Conservation (phyloP, 305 asterid species). For the Euphrasia arctica region DNA sequence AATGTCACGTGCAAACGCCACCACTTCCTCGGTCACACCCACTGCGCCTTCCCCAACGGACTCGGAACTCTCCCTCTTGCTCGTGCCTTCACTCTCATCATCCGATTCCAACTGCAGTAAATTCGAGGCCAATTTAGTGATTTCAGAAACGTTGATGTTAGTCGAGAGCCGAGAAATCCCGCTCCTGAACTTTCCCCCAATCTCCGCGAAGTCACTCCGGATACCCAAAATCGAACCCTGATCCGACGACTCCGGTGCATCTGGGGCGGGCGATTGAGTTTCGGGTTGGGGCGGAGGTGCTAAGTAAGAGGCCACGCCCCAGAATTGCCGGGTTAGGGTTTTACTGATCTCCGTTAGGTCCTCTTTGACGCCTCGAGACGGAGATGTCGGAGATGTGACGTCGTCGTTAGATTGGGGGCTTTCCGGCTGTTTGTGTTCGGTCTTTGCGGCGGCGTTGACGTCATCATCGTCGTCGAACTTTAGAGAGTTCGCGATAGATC, state of each 20-base stretch:
- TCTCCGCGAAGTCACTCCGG: constrained; percentile 70
- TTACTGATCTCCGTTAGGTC: constrained; percentile 86
- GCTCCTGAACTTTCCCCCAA: constrained; percentile 87
- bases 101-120: constrained; percentile 81
- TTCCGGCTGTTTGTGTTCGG: constrained; percentile 26
- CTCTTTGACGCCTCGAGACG: constrained; percentile 89
- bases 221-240: constrained; percentile 37
- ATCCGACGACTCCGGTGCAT: constrained; percentile 3
- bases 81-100: constrained; percentile 49
- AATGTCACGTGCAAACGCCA: constrained; percentile 72
- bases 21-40: constrained; percentile 88
- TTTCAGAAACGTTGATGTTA: constrained; percentile 74
- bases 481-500: constrained; percentile 79
- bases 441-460: constrained; percentile 22
- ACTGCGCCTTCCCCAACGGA: constrained; percentile 40
- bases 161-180: constrained; percentile 71
- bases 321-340: constrained; percentile 83
- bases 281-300: constrained; percentile 81
- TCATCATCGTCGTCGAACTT: constrained; percentile 34
- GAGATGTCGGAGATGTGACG: constrained; percentile 43
- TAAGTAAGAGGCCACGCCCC: constrained; percentile 96
- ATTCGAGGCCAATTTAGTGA: constrained; percentile 81
- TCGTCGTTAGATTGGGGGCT: constrained; percentile 32
- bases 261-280: constrained; percentile 30
- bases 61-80: constrained; percentile 24